phyloP scores from a whole-genome alignment of 805 yeast species.

The Yarrowia keelungensis region DNA sequence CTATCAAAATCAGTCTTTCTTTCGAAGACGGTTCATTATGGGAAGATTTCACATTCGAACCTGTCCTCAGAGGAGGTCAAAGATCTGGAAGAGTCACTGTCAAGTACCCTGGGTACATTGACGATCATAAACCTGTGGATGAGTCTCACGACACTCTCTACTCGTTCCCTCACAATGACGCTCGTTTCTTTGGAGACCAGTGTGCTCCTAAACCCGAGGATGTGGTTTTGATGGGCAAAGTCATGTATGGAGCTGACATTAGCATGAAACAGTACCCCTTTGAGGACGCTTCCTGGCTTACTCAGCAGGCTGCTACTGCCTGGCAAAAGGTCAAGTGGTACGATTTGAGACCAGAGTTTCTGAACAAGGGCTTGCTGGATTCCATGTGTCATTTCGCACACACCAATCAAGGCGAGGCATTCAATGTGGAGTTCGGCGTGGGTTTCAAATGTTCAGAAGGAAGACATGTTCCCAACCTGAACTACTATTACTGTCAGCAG shows the following conservation, averaged over 20 bases:
- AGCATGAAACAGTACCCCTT: slow-evolving; percentile 29
- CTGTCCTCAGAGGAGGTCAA: slow-evolving; percentile 19
- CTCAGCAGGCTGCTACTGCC: slow-evolving; percentile 20
- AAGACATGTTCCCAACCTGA: slow-evolving; percentile 4
- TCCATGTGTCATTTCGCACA: slow-evolving; percentile 33
- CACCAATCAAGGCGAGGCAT: slow-evolving; percentile 23
- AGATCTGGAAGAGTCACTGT: slow-evolving; percentile 11
- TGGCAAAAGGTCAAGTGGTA: slow-evolving; percentile 29
- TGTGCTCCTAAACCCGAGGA: slow-evolving; percentile 17
- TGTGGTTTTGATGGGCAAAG: slow-evolving; percentile 3
- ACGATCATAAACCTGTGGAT: neutral
- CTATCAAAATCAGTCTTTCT: slow-evolving; percentile 16
- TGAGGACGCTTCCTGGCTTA: slow-evolving; percentile 1
- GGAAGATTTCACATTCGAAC: slow-evolving; percentile 4
- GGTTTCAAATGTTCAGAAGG: slow-evolving; percentile 24
- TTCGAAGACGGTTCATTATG: neutral
- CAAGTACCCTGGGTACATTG: slow-evolving; percentile 11
- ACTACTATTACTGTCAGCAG: slow-evolving; percentile 19
- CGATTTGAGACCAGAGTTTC: neutral
- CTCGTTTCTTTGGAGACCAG: slow-evolving; percentile 22
- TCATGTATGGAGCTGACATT: slow-evolving; percentile 11
- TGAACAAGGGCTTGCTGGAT: neutral
- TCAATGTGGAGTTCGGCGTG: slow-evolving; percentile 20
- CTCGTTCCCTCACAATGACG: slow-evolving; percentile 16
- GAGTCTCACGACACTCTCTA: neutral